Evolutionary conservation across 1,284 basidiomycete species (phyloP).

Genomic region (Mycocalia duriaeana): DNA sequence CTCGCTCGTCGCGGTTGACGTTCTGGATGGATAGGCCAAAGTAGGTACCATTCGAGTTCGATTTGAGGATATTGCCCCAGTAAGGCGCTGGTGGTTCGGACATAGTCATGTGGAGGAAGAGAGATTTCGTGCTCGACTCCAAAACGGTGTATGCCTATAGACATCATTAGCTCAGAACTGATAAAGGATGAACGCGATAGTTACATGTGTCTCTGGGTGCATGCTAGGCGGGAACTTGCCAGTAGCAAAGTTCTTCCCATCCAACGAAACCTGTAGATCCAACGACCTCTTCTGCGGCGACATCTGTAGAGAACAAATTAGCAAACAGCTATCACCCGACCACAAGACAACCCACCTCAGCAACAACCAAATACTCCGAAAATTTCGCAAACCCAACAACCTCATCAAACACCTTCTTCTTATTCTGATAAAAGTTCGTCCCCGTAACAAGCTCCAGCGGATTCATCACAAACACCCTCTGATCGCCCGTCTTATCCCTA

Average conservation of each 20-base stretch:
- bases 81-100: constrained; percentile 68
- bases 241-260: constrained; percentile 80
- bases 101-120: constrained; percentile 96
- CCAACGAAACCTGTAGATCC: constrained; percentile 86
- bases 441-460: constrained; percentile 81
- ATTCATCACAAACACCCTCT: constrained; percentile 60
- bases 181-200: constrained; percentile 20
- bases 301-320: constrained; percentile 56
- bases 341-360: constrained; percentile 63
- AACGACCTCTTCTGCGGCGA: constrained; percentile 55
- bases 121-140: constrained; percentile 88
- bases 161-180: constrained; percentile 3
- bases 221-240: constrained; percentile 89
- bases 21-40: constrained; percentile 83
- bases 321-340: too few species aligned
- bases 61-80: constrained; percentile 94
- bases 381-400: constrained; percentile 96
- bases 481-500: constrained; percentile 77
- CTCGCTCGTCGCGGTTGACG: constrained; percentile 83
- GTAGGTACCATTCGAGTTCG: constrained; percentile 97
- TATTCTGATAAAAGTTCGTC: constrained; percentile 66
- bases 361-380: constrained; percentile 91
- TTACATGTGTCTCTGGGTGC: constrained; percentile 81
- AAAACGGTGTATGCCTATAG: constrained; percentile 86
- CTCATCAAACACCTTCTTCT: constrained; percentile 76